Conservation (phyloP, 768 basidiomycete genomes). For the Boletus reticulatus region DNA sequence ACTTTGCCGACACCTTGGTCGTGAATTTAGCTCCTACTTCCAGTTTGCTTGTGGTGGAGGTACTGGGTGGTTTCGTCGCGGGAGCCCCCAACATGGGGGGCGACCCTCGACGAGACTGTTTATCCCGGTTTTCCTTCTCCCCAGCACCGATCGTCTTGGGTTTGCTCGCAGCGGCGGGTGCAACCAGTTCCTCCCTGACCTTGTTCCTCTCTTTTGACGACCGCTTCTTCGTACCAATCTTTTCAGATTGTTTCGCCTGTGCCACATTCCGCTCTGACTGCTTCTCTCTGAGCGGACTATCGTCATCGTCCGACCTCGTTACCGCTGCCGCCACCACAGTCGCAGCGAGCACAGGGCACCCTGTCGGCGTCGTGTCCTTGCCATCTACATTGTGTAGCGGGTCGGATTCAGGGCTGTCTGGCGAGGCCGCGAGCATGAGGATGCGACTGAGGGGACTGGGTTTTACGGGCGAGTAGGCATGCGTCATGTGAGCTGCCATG, state of each 20-base stretch:
- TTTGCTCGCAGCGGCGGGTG: constrained; percentile 20
- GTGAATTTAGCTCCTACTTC: constrained; percentile 9
- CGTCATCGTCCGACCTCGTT: constrained; percentile 39
- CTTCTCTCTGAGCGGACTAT: constrained; percentile 55
- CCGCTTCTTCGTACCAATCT: constrained; percentile 25
- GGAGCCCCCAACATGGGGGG: constrained; percentile 17
- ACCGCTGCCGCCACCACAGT: neutral
- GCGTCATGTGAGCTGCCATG: constrained; percentile 63
- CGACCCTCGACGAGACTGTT: constrained; percentile 31
- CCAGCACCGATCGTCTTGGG: constrained; percentile 29
- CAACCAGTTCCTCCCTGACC: constrained; percentile 25
- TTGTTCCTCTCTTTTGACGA: constrained; percentile 42
- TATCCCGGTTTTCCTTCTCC: constrained; percentile 36
- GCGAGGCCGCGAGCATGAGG: constrained; percentile 66
- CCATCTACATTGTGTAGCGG: neutral
- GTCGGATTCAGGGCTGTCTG: constrained; percentile 36
- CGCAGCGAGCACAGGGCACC: constrained; percentile 17
- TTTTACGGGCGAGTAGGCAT: constrained; percentile 79
- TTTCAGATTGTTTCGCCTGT: constrained; percentile 6
- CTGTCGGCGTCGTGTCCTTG: constrained; percentile 26
- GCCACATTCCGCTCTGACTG: constrained; percentile 36
- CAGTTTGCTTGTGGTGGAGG: constrained; percentile 9
- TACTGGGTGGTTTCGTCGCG: constrained; percentile 17
- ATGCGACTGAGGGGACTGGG: constrained; percentile 82
- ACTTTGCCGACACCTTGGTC: constrained; percentile 26